These are phyloP conservation scores for Aspergillus baeticus DNA, from an alignment of 495 filamentous ascomycete species.

Conservation along the genomic window DNA sequence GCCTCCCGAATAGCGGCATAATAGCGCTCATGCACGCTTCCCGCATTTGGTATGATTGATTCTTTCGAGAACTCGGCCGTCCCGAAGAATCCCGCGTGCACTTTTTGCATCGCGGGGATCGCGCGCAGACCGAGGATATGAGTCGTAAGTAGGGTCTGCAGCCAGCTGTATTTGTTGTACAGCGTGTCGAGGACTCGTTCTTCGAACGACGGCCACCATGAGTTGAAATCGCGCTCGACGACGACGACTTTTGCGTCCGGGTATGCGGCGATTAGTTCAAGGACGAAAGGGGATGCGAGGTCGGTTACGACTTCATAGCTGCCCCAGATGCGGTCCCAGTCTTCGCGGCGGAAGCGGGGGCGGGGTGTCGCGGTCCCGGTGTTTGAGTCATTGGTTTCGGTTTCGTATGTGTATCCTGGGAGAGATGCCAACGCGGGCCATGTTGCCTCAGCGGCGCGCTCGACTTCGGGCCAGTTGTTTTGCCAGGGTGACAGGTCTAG, in stretches of 20 bases:
- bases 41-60: constrained; percentile 25
- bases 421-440: too few relatives aligned
- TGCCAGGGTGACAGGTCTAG: too few relatives aligned
- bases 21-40: constrained; percentile 25
- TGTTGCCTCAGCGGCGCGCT: too few relatives aligned
- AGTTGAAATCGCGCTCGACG: constrained; percentile 35
- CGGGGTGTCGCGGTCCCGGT: constrained; percentile 23
- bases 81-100: constrained; percentile 9
- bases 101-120: background rate
- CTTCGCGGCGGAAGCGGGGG: constrained; percentile 42
- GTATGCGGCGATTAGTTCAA: constrained; percentile 38
- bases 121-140: constrained; percentile 18
- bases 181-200: too few relatives aligned
- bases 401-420: constrained; percentile 22
- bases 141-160: constrained; percentile 33
- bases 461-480: too few relatives aligned
- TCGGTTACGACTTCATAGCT: constrained; percentile 38
- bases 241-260: constrained; percentile 46
- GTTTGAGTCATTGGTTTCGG: constrained; percentile 29
- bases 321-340: constrained; percentile 55
- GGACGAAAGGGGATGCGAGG: constrained; percentile 37
- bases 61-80: constrained; percentile 27
- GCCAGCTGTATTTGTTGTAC: constrained; percentile 20
- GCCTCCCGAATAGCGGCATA: constrained; percentile 24
- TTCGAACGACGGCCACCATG: constrained; percentile 28